Evolutionary conservation across 371 early-diverging fungal genomes (phyloP), one percentile per base, ranked within the genome.

Genomic region (Dentiscutata heterogama): DNA sequence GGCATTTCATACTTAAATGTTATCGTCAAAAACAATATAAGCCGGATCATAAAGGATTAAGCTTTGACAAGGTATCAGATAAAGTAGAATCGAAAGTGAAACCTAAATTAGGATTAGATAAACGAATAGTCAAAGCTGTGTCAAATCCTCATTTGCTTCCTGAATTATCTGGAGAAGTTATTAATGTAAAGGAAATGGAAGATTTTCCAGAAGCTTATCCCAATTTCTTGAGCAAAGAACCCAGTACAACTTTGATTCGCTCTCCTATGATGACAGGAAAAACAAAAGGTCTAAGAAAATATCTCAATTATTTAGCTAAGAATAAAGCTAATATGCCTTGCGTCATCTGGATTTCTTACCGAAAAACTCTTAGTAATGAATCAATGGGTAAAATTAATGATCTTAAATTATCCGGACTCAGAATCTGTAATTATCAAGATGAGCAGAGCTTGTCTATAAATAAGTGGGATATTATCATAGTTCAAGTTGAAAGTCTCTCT

Each of bases 11-110:
- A 78, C 51, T 78, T 65, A 78, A 64, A 16, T 78, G 67, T 65
- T 65, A 78, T 78, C 67, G 67, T 51, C 78, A 78, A 53, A 78
- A 78, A 64, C 65, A 78, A n/a, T n/a, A n/a, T n/a, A n/a, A n/a
- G n/a, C n/a, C n/a, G n/a, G n/a, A n/a, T n/a, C n/a, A n/a, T n/a
- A 51, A 61, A 76, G 61, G 77, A 60, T n/a, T n/a, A n/a, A n/a
- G n/a, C n/a, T n/a, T n/a, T n/a, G n/a, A n/a, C n/a, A n/a, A n/a
- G n/a, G n/a, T 76, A 76, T 76, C 77, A 56, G 61, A 76, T 35
- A 76, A 63, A 76, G 61, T 76, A 2, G 61, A 76, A 22, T 63
- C 25, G 35, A 76, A 60, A 76, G 61, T 13, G 53, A 76, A 76
- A 25, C 27, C 58, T 22, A 76, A 76, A 31, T 54, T 18, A 18